A percentile compares a stretch with the other conserved stretches of the same genome.
These are phyloP conservation scores for Saccharomyces hybrid DNA, from an alignment of 1,139 yeast species.

Conservation along the genomic window DNA sequence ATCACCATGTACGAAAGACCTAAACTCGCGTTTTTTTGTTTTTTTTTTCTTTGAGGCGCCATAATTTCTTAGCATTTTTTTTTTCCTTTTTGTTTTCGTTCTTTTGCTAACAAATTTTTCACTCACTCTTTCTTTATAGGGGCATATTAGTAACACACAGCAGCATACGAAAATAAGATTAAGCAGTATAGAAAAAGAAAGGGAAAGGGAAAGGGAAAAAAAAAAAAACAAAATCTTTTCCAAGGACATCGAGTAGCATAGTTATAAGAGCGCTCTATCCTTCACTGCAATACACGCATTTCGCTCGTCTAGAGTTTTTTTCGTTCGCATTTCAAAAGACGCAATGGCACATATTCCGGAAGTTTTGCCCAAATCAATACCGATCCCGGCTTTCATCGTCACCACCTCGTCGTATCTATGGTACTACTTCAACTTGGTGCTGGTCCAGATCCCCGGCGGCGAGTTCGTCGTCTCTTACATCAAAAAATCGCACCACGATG, in stretches of 20 bases:
- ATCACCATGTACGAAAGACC: not conserved
- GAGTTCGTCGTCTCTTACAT: slow-evolving; percentile 66
- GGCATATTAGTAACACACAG: not conserved
- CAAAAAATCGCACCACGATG: slow-evolving; percentile 84
- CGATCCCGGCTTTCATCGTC: slow-evolving; percentile 22
- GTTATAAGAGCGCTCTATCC: not conserved
- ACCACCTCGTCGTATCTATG: slow-evolving; percentile 22
- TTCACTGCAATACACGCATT: not conserved
- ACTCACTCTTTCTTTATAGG: not conserved
- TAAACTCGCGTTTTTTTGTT: not conserved
- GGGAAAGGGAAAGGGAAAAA: not conserved
- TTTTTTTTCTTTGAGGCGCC: not conserved
- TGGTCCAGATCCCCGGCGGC: slow-evolving; percentile 65
- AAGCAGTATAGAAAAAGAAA: not conserved
- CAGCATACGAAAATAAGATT: not conserved
- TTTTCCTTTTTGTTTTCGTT: not conserved
- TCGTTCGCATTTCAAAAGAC: slow-evolving; percentile 24
- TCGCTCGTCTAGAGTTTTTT: slow-evolving; percentile 20
- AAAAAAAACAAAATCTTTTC: not conserved
- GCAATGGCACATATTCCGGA: slow-evolving; percentile 14
- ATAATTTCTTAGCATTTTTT: not conserved
- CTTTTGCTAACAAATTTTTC: not conserved
- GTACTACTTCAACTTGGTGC: slow-evolving; percentile 15
- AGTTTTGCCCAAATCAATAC: slow-evolving; percentile 25
- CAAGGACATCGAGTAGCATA: not conserved